Evolutionary conservation across 306 rosid species (phyloP), one percentile per base, ranked within the genome.

Genomic region (Lablab purpureus): DNA sequence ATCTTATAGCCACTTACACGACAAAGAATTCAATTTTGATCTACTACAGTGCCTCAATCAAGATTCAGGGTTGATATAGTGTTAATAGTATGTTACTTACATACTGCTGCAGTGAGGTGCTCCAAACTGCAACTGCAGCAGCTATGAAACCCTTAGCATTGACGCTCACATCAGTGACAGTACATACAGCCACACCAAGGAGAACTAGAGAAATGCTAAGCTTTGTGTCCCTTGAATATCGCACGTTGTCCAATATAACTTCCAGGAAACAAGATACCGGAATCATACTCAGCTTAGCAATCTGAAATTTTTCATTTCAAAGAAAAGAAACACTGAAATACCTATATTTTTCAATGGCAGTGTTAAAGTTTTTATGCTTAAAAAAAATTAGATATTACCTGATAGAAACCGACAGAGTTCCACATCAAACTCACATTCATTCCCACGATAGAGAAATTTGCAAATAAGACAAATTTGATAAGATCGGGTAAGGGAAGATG

Each of bases 341-440:
- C 55, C 80, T 13, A 69, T 71, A 34, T 56, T 59, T 11, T 30
- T 37, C 17, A 45, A 4, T 21, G 23, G 28, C 43, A 19, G 77
- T 67, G 21, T 19, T 18, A 54, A 58, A 27, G n/a, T 55, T 78
- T 25, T 71, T 59, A 67, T 21, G 21, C 69, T 25, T 84, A 0
- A 19, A 19, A 23, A 22, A 12, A 41, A 17, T 66, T 10, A n/a
- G 36, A 45, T 74, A 59, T 77, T 75, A 89, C 97, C 94, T 90
- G 97, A 84, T 92, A 92, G 85, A 92, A 92, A 71, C 97, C 97
- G 11, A 92, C 95, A 74, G 97, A 90, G 84, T 92, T 92, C 95
- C 95, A 88, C 97, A 92, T 92, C 68, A 92, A 85, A 84, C 97
- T 92, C 67, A 90, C 91, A 55, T 92, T 90, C 96, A 92, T 92